These are phyloP conservation scores for Colletotrichum sp. DNA, from an alignment of 2,329 filamentous ascomycete species.

Conservation along the genomic window DNA sequence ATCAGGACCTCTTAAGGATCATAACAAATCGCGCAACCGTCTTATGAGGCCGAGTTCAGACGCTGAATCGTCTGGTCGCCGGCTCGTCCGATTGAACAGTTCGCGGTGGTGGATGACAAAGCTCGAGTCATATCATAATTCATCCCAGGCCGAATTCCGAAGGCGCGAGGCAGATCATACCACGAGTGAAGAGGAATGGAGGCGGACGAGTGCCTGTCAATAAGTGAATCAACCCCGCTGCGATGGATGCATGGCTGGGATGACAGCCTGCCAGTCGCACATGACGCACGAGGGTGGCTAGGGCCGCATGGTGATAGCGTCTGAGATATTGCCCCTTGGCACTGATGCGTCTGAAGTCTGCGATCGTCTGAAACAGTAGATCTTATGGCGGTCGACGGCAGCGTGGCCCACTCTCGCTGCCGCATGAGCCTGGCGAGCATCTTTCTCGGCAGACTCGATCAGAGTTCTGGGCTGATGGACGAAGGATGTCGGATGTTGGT, in stretches of 20 bases:
- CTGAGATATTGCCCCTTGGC: neutral
- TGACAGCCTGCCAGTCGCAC: neutral
- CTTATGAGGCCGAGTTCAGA: neutral
- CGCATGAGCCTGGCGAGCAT: neutral
- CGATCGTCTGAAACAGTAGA: slow-evolving; percentile 17
- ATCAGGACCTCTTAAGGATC: neutral
- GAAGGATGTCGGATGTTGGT: neutral
- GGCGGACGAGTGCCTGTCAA: neutral
- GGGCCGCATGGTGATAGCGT: neutral
- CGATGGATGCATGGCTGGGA: neutral
- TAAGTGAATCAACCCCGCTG: neutral
- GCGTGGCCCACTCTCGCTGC: neutral
- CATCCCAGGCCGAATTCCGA: neutral
- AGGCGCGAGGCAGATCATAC: neutral
- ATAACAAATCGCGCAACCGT: neutral
- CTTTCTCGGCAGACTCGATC: neutral
- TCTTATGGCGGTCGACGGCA: neutral
- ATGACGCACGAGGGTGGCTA: neutral
- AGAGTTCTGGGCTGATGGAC: neutral
- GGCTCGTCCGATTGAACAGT: neutral
- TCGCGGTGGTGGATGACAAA: neutral
- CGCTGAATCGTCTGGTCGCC: neutral
- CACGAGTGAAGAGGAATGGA: neutral
- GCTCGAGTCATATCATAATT: neutral
- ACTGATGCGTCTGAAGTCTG: slow-evolving; percentile 19